A percentile compares a stretch with the other conserved stretches of the same genome.
Evolutionary conservation across 352 stramenopile species (phyloP).

Genomic region (Sclerospora graminicola): DNA sequence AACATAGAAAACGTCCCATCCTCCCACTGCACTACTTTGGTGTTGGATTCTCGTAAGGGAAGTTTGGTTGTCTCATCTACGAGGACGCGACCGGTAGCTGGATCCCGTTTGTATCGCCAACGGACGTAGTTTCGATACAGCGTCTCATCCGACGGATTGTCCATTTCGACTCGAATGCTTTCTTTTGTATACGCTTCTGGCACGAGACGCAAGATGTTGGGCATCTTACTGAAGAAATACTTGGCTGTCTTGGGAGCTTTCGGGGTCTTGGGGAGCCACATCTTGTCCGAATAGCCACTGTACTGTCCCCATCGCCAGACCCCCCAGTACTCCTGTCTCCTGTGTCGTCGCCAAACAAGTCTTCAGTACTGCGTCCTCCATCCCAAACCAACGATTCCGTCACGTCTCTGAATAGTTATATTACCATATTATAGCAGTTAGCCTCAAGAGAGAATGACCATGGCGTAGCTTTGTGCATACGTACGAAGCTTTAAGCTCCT

Average conservation of each 20-base stretch:
- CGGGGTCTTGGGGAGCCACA: conserved; percentile 73
- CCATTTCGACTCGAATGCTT: conserved; percentile 68
- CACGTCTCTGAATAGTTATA: conserved; percentile 42
- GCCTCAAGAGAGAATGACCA: neutral
- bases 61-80: conserved; percentile 49
- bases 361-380: conserved; percentile 33
- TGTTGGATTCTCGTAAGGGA: conserved; percentile 64
- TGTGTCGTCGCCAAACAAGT: conserved; percentile 36
- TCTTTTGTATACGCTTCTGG: conserved; percentile 69
- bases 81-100: conserved; percentile 42
- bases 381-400: conserved; percentile 75
- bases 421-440: conserved; percentile 1
- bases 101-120: conserved; percentile 64
- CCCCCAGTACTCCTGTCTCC: conserved; percentile 14
- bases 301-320: conserved; percentile 23
- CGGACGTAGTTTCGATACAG: conserved; percentile 84
- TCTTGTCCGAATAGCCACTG: conserved; percentile 32
- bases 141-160: conserved; percentile 73
- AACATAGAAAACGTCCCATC: conserved; percentile 82
- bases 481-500: conserved; percentile 84
- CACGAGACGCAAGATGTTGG: conserved; percentile 77
- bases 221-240: conserved; percentile 75
- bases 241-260: conserved; percentile 48
- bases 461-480: conserved; percentile 2
- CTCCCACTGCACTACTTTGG: conserved; percentile 81